phyloP scores from a whole-genome alignment of 2,329 filamentous ascomycete genomes.

The Aureobasidium namibiae region DNA sequence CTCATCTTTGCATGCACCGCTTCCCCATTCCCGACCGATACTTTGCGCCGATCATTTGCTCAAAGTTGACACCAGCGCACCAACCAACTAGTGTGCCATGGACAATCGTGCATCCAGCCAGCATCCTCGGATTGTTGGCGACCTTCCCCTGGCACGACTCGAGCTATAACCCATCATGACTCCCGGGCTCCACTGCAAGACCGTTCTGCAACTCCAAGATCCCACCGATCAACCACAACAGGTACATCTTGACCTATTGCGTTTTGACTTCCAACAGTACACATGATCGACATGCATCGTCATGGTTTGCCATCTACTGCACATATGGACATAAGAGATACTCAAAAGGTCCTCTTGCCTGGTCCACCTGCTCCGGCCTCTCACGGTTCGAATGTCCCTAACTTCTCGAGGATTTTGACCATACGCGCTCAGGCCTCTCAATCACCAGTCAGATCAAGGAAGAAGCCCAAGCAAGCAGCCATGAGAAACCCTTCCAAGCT shows the following conservation, averaged over 20 bases:
- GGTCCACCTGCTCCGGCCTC: not conserved
- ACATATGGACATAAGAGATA: not conserved
- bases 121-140: not conserved
- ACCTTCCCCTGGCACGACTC: not conserved
- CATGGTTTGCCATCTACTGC: not conserved
- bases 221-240: not conserved
- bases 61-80: constrained; percentile 1
- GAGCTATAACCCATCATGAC: constrained; percentile 1
- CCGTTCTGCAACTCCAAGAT: not conserved
- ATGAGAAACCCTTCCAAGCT: constrained; percentile 1
- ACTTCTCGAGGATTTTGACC: constrained; percentile 12
- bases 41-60: not conserved
- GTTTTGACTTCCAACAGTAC: not conserved
- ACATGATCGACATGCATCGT: constrained; percentile 4
- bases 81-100: not conserved
- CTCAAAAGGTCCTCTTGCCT: constrained; percentile 7
- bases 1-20: not conserved
- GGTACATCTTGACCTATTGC: constrained; percentile 7
- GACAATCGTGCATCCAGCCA: not conserved
- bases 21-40: constrained; percentile 6
- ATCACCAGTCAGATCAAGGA: not conserved
- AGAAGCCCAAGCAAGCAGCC: not conserved
- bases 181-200: not conserved
- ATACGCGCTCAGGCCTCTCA: not conserved
- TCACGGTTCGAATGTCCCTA: not conserved